Evolutionary conservation across 352 stramenopile genomes (phyloP).

Genomic region (Phytophthora syringae): DNA sequence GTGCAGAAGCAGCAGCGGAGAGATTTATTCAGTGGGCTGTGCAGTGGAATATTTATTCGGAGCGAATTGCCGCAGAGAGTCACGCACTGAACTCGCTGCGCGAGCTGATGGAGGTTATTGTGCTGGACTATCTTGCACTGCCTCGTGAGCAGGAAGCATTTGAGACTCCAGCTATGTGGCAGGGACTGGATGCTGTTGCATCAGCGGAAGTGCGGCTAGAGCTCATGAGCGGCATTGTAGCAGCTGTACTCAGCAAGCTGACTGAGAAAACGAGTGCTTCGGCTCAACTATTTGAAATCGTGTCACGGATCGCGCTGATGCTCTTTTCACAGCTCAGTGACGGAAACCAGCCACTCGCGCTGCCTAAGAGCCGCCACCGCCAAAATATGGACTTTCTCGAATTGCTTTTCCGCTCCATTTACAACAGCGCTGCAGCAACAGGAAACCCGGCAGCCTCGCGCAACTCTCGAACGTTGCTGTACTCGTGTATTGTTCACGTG

Average conservation of each 20-base stretch:
- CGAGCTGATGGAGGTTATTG: constrained; percentile 80
- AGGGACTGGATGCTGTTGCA: constrained; percentile 61
- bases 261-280: constrained; percentile 55
- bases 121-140: constrained; percentile 74
- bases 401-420: constrained; percentile 67
- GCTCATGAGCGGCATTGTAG: constrained; percentile 69
- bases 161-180: constrained; percentile 58
- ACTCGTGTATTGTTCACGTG: constrained; percentile 80
- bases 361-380: constrained; percentile 48
- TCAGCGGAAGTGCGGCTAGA: constrained; percentile 65
- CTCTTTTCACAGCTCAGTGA: constrained; percentile 60
- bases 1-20: constrained; percentile 42
- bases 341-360: constrained; percentile 22
- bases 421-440: constrained; percentile 59
- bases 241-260: constrained; percentile 67
- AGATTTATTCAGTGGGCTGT: constrained; percentile 80
- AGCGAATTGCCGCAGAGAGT: constrained; percentile 81
- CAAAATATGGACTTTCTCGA: constrained; percentile 67
- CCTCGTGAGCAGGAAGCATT: constrained; percentile 43
- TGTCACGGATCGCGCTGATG: constrained; percentile 68
- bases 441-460: constrained; percentile 79
- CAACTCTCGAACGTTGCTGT: constrained; percentile 79
- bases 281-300: constrained; percentile 82
- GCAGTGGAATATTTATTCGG: constrained; percentile 87
- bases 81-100: constrained; percentile 80